A percentile compares a stretch with the other conserved stretches of the same genome.
These are phyloP conservation scores for Cucumis hystrix DNA, from an alignment of 306 rosid species.

Conservation along the genomic window DNA sequence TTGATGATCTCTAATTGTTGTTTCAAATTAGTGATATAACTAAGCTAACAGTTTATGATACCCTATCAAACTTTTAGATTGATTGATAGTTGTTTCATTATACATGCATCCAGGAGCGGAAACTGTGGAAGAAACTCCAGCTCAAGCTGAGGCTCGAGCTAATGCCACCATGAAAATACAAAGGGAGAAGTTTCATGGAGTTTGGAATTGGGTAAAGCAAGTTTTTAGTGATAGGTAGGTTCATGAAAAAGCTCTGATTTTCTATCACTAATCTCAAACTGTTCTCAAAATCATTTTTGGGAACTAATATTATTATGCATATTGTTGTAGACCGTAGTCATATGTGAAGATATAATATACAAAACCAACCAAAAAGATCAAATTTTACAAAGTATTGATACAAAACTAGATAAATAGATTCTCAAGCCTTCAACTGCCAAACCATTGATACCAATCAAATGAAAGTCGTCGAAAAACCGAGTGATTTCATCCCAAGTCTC, in stretches of 20 bases:
- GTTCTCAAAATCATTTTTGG: background rate
- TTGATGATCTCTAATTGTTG: too few species aligned
- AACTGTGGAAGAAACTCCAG: slow-evolving; percentile 44
- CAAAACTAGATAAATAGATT: background rate
- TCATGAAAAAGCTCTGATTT: background rate
- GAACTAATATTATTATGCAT: background rate
- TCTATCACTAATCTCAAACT: background rate
- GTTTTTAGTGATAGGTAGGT: background rate
- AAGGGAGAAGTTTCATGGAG: slow-evolving; percentile 26
- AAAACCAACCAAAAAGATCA: background rate
- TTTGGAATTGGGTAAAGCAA: slow-evolving; percentile 37
- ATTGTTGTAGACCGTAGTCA: background rate
- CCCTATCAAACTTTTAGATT: too few species aligned
- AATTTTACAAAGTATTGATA: background rate
- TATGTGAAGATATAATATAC: background rate
- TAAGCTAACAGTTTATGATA: too few species aligned
- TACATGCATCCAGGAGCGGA: slow-evolving; percentile 19
- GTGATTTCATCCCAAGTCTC: background rate
- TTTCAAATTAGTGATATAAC: too few species aligned
- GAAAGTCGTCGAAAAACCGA: background rate
- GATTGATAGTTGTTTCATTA: background rate
- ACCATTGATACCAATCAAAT: background rate
- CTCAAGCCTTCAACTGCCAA: background rate
- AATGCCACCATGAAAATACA: slow-evolving; percentile 37
- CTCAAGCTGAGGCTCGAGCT: slow-evolving; percentile 58